Evolutionary conservation across 208 protist species (phyloP).

Genomic region (Crithidia bombi): DNA sequence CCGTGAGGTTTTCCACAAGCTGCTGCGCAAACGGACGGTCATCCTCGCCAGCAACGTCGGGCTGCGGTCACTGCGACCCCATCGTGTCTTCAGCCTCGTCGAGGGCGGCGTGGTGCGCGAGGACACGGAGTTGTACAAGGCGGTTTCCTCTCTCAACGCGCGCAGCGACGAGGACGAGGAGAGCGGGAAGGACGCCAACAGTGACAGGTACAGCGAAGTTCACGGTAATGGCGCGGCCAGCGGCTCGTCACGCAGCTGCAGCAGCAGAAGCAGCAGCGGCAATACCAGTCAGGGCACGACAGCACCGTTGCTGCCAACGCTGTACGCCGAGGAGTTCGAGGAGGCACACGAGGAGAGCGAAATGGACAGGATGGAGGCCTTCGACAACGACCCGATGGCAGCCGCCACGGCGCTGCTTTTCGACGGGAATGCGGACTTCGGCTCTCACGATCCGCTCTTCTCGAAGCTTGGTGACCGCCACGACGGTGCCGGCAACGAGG

Average conservation of each 20-base stretch:
- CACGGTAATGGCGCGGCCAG: neutral
- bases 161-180: slow-evolving; percentile 24
- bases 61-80: slow-evolving; percentile 49
- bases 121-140: slow-evolving; percentile 54
- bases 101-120: slow-evolving; percentile 48
- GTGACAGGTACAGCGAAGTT: neutral
- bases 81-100: slow-evolving; percentile 66
- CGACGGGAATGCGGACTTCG: slow-evolving; percentile 34
- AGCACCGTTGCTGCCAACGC: slow-evolving; percentile 32
- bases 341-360: slow-evolving; percentile 42
- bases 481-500: slow-evolving; percentile 20
- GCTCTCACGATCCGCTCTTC: slow-evolving; percentile 13
- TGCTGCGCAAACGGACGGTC: slow-evolving; percentile 81
- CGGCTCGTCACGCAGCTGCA: neutral
- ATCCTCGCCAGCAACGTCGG: slow-evolving; percentile 76
- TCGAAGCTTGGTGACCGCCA: slow-evolving; percentile 16
- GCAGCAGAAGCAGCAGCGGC: slow-evolving; percentile 6
- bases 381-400: slow-evolving; percentile 24
- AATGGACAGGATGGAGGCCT: slow-evolving; percentile 11
- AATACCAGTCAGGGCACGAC: slow-evolving; percentile 9
- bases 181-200: slow-evolving; percentile 11
- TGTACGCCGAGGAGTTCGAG: slow-evolving; percentile 67
- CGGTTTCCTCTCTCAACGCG: slow-evolving; percentile 22
- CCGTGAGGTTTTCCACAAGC: slow-evolving; percentile 63
- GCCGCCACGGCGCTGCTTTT: slow-evolving; percentile 30